Base-by-base conservation (phyloP, 1,284 basidiomycete species). In the Heliocybe sulcata region DNA sequence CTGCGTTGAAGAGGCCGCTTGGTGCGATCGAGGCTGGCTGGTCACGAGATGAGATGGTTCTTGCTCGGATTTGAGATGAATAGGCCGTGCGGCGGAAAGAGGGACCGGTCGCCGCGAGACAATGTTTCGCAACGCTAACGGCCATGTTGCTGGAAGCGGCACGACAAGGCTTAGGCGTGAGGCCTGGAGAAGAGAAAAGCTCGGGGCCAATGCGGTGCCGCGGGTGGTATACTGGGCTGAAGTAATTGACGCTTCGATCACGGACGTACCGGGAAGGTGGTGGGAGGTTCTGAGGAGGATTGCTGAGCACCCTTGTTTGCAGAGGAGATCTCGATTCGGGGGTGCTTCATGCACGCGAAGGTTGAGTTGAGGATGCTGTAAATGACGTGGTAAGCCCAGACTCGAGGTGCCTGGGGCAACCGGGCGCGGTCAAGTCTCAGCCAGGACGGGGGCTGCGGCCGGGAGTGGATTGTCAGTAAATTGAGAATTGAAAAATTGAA, bases 271-370 rank as follows among this genome's bases (percentile, higher is more conserved):
- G 38, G 38, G 38, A 8, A n/a, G 38, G n/a, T 16, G 6, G 38
- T 16, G 38, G 16, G 8, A 42, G 38, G 38, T 42, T 42, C 23
- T 29, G 47, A n/a, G 47, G 47, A 49, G 47, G 27, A 49, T 49
- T 29, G 47, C 22, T 12, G 23, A 25, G 8, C 16, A 49, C 47
- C 47, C 47, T 26, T 14, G 22, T 49, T 49, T 49, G 22, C 47
- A n/a, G 25, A 12, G 47, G 47, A 16, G 22, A 49, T 49, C 47
- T 49, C 47, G 47, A 49, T 49, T 49, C 27, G 47, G 22, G 47
- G 47, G 47, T 49, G 3, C 47, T 49, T 42, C 8, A 49, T 49
- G 47, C 47, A 49, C 47, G 47, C 22, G 47, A 49, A 49, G 47
- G 6, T 25, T 29, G 47, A 49, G 25, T 49, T 11, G 8, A 42